These are phyloP conservation scores for Murraya paniculata DNA, from an alignment of 345 rosid genomes.

Conservation along the genomic window DNA sequence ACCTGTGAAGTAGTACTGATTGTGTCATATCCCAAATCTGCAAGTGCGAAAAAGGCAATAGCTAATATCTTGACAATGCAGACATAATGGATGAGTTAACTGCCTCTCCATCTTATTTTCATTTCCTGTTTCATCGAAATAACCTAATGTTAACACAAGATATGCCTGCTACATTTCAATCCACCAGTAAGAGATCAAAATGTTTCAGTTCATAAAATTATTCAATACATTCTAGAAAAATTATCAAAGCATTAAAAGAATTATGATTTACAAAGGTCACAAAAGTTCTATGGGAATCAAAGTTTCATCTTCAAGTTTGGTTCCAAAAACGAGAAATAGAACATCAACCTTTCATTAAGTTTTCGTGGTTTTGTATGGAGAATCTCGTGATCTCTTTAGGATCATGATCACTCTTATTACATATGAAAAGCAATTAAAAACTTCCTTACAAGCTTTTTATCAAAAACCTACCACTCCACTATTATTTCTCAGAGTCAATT, in stretches of 20 bases:
- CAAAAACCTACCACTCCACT: too few relatives aligned
- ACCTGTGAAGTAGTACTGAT: conserved; percentile 19
- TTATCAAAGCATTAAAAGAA: neutral
- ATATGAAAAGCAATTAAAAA: neutral
- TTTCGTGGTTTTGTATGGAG: neutral
- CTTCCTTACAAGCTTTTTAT: neutral
- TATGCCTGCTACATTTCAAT: neutral
- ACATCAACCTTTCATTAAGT: neutral
- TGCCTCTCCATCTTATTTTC: neutral
- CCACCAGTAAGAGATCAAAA: neutral
- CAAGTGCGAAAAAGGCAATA: neutral
- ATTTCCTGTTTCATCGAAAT: neutral
- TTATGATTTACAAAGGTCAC: neutral
- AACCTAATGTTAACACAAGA: neutral
- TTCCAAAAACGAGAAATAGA: neutral
- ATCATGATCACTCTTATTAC: neutral
- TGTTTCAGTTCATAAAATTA: neutral
- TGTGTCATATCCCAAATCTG: conserved; percentile 10
- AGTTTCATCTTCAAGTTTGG: neutral
- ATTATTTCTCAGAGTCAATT: conserved; percentile 1
- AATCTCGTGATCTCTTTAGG: neutral
- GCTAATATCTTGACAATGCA: neutral
- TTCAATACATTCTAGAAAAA: neutral
- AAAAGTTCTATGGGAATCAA: neutral
- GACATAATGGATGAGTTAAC: neutral